phyloP scores from a whole-genome alignment of 306 rosid genomes.

The Trichosanthes cucumerina region DNA sequence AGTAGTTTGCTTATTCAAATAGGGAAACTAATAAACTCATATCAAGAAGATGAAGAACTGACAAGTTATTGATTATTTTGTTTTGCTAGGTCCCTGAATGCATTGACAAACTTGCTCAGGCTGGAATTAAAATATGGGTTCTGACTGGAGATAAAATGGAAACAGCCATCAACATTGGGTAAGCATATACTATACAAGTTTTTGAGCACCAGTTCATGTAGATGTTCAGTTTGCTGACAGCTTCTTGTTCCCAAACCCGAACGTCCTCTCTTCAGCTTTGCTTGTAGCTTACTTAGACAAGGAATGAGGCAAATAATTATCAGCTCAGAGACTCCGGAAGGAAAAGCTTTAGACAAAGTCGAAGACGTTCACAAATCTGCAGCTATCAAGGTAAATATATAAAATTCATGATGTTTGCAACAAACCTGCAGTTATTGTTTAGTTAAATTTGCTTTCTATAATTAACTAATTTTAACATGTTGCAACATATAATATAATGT shows the following conservation, averaged over 20 bases:
- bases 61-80: conserved; percentile 6
- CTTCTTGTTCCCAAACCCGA: conserved; percentile 1
- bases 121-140: conserved; percentile 98
- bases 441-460: not conserved
- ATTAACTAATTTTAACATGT: not conserved
- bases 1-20: not conserved
- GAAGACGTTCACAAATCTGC: conserved; percentile 43
- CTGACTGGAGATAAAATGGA: conserved; percentile 99
- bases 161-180: conserved; percentile 97
- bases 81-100: conserved; percentile 84
- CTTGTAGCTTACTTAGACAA: conserved; percentile 95
- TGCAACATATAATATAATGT: too few species aligned
- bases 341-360: conserved; percentile 56
- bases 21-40: not conserved
- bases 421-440: not conserved
- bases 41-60: not conserved
- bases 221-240: not conserved
- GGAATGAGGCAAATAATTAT: conserved; percentile 88
- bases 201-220: not conserved
- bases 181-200: not conserved
- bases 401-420: not conserved
- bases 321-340: conserved; percentile 76
- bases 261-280: conserved; percentile 42
- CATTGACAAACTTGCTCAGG: conserved; percentile 98
- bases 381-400: conserved; percentile 36